phyloP scores from a whole-genome alignment of 1,139 yeast species.

The Citeromyces siamensis region DNA sequence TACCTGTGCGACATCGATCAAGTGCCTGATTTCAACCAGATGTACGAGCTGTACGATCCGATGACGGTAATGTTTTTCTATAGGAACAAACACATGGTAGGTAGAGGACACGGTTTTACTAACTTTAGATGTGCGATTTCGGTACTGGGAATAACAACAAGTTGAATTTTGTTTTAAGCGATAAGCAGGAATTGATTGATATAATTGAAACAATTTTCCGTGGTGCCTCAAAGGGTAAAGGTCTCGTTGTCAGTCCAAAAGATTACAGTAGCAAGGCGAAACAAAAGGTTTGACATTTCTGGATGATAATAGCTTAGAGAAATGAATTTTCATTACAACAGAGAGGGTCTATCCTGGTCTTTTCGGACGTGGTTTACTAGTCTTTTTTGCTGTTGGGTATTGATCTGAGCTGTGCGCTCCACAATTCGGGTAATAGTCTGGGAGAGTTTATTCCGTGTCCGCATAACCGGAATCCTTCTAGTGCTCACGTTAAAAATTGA shows the following conservation, averaged over 20 bases:
- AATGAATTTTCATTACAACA: neutral
- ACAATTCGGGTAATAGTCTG: no score
- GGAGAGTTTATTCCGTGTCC: no score
- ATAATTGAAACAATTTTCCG: constrained; percentile 81
- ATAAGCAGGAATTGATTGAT: constrained; percentile 85
- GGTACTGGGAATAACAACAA: constrained; percentile 98
- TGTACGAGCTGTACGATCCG: constrained; percentile 90
- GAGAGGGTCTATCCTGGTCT: no score
- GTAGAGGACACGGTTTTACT: neutral
- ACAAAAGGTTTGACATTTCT: neutral
- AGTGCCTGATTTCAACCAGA: constrained; percentile 84
- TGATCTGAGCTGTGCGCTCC: no score
- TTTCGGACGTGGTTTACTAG: no score
- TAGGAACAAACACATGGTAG: constrained; percentile 77
- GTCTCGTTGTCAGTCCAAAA: constrained; percentile 77
- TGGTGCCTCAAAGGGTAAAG: constrained; percentile 90
- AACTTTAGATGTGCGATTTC: constrained; percentile 64
- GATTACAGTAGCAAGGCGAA: constrained; percentile 26
- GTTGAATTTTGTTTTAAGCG: constrained; percentile 66
- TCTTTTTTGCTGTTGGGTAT: no score
- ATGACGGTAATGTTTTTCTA: constrained; percentile 89
- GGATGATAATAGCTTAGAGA: no score
- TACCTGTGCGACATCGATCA: constrained; percentile 82
- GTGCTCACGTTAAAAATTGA: no score
- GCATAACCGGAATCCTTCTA: no score